Evolutionary conservation across 306 rosid genomes (phyloP), one percentile per base, ranked within the genome.

Genomic region (Neltuma alba): DNA sequence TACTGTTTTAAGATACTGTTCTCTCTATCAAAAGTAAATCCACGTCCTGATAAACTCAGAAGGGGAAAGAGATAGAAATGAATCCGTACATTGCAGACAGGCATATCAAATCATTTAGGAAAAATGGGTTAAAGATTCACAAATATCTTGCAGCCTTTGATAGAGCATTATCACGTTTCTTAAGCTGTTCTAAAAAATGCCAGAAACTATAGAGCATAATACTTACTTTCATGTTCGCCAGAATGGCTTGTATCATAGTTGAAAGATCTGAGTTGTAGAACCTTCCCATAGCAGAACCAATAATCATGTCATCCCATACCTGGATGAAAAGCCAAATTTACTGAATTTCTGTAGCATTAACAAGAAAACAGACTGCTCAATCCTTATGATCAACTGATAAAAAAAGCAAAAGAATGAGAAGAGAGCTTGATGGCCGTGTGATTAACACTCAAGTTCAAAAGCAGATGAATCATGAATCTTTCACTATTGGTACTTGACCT

Each of bases 221-320:
- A 33, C 87, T 78, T 74, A 92, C 99, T 18, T 84, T 75, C 76
- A 92, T 89, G 68, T 91, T 91, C 72, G 65, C 81, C 80, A 88
- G 92, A 78, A 94, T 89, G 47, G 95, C 82, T 76, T 85, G 83
- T 82, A 92, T 86, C 99, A 94, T 92, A 62, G 74, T 69, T 60
- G 86, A 79, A 74, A 92, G 90, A 79, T 91, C 89, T 9, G 91
- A 83, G 57, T 63, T 67, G 70, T 94, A 92, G 85, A 89, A 87
- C 38, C 80, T 86, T 86, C 92, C 89, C 87, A 92, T 62, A 71
- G 99, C 97, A 78, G 97, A 94, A 14, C 89, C 92, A 78, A 92
- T 92, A 69, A 94, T 94, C 97, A 88, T 89, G 83, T 66, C 23
- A 83, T 92, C 99, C 99, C 99, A 94, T 31, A 92, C 99, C 97